These are phyloP conservation scores for Elaeagnus macrophylla DNA, from an alignment of 306 rosid genomes.

Conservation along the genomic window DNA sequence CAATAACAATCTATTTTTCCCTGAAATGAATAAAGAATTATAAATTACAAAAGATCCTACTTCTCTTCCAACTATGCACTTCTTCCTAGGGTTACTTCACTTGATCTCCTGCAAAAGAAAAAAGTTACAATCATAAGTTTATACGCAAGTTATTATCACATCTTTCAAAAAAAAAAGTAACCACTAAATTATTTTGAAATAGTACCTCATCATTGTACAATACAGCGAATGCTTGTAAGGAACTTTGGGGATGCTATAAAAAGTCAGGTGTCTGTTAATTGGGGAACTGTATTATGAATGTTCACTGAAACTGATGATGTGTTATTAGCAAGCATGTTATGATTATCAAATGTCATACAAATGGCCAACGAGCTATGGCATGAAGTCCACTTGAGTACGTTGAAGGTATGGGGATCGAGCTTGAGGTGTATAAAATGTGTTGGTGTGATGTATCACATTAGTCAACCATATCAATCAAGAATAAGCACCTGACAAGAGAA, in stretches of 20 bases:
- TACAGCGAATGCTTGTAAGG: conserved; percentile 8
- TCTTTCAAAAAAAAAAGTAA: neutral
- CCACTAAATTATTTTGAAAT: neutral
- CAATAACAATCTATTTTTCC: conserved; percentile 33
- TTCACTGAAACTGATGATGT: conserved; percentile 25
- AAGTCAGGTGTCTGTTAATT: conserved; percentile 37
- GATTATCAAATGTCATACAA: conserved; percentile 37
- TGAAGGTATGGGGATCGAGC: no score
- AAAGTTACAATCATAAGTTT: conserved; percentile 25
- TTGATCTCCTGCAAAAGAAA: conserved; percentile 48
- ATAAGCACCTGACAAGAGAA: conserved; percentile 49
- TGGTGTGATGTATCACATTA: conserved; percentile 17
- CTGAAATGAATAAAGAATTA: neutral
- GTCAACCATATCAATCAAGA: conserved; percentile 36
- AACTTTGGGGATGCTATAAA: conserved; percentile 35
- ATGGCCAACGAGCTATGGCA: conserved; percentile 12
- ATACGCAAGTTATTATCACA: conserved; percentile 14
- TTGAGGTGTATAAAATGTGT: no score
- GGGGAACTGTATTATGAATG: conserved; percentile 29
- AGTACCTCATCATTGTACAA: conserved; percentile 20
- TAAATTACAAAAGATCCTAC: conserved; percentile 21
- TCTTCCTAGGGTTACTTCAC: conserved; percentile 10
- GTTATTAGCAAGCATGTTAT: conserved; percentile 32
- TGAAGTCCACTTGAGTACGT: no score
- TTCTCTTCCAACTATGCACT: conserved; percentile 32